Evolutionary conservation across 2,329 filamentous ascomycete genomes (phyloP), one percentile per base, ranked within the genome.

Genomic region (Microdochium paspali): DNA sequence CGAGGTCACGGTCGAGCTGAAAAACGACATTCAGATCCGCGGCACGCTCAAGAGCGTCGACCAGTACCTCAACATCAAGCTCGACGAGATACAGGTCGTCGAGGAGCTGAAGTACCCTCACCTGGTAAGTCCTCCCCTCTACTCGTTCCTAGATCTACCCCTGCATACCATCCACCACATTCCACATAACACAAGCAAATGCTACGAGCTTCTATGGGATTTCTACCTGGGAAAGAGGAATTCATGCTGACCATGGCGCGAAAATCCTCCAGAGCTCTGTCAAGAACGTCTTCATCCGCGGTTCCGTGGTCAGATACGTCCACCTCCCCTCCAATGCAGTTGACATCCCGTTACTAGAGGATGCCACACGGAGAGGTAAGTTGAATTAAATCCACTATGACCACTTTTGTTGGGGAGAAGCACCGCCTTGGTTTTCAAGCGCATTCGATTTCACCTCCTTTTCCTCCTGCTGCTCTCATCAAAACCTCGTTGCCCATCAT

Each of bases 41-140:
- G 93, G 93, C 56, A 94, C 85, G 30, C 77, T 98, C 56, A 98
- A 97, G 76, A 94, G 87, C 62, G 91, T 98, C 56, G 93, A 98
- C 66, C 93, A 97, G 73, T 98, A 95, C 70, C 81, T 98, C 62
- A 98, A 98, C 72, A 96, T 98, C 72, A 97, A 97, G 75, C 81
- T 98, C 45, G 93, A 98, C 62, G 89, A 96, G 62, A 94, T 97
- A 51, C 79, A 84, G 53, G 91, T 97, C 26, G 79, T 95, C 24
- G 90, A 98, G 56, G 89, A 97, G 70, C 72, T 93, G 62, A 90
- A 90, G 68, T 97, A 96, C 65, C 93, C 93, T 45, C 93, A 98
- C 68, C 70, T 98, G 66, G 87, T 91, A 60, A 46, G 73, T 62
- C 15, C 24, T 12, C 30, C 18, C n/a, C n/a, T n/a, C n/a, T n/a